Evolutionary conservation across 1,284 basidiomycete species (phyloP), one percentile per base, ranked within the genome.

Genomic region (Leccinum subrobustum): DNA sequence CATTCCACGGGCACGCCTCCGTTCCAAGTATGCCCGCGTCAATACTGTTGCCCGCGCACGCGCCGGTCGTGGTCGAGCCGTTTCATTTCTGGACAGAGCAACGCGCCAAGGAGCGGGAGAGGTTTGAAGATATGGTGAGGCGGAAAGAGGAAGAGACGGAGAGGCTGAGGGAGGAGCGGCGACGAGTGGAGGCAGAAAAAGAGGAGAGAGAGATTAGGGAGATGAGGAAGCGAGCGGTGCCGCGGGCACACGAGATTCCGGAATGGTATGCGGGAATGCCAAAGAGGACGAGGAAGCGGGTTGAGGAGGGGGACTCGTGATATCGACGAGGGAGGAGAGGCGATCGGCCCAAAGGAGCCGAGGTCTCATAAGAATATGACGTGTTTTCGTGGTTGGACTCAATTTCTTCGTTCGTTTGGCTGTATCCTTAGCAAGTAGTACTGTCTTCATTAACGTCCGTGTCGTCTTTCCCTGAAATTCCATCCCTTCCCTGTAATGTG

Each of bases 211-310:
- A 84, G 76, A 71, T 86, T 59, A 79, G 69, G 71, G 85, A 83
- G 72, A 64, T 86, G 67, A 76, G 89, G 68, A 83, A 77, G 76
- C 80, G 78, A 63, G 80, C 86, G 11, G 76, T 91, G 53, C 85
- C 86, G n/a, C 84, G 79, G 73, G 89, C 88, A 57, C 80, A 90
- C 72, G 82, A 83, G 66, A 79, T 91, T 20, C 89, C 89, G 8
- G 85, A 85, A 64, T 91, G 89, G 89, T 91, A 91, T 68, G 83
- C 71, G n/a, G 69, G 53, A n/a, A 72, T 70, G 68, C 68, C 68
- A 59, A 70, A 71, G 69, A 71, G 62, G 56, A 12, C 11, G 73
- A 70, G 68, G 66, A 58, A 1, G 55, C 69, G 61, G 60, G 42
- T 54, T 63, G 62, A 61, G 57, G 57, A 53, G 35, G 42, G 39